Conservation (phyloP, 345 rosid genomes). For the Gossypium arboreum region DNA sequence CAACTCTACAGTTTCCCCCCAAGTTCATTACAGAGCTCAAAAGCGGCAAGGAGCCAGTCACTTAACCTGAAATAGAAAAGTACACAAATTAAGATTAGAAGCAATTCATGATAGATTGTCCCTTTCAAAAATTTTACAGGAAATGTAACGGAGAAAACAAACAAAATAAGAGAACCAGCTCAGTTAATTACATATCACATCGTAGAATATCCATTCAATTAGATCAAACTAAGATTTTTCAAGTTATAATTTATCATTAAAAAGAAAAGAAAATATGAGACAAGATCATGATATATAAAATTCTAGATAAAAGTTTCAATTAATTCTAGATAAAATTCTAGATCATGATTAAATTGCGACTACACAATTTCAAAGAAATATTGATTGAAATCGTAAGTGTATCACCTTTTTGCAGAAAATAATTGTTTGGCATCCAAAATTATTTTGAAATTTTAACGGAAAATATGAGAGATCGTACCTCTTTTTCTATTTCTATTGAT, state of each 20-base stretch:
- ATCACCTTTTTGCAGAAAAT: neutral
- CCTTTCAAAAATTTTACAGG: neutral
- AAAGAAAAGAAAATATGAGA: neutral
- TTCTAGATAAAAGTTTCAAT: neutral
- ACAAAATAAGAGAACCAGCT: neutral
- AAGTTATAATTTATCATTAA: neutral
- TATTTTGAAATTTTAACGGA: neutral
- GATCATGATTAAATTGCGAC: neutral
- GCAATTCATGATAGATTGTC: neutral
- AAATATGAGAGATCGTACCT: conserved; percentile 10
- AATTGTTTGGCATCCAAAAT: neutral
- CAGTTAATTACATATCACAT: neutral
- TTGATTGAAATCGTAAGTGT: too few species aligned
- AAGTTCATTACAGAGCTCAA: conserved; percentile 23
- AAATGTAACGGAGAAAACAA: neutral
- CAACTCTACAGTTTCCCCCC: conserved; percentile 15
- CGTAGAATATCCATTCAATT: neutral
- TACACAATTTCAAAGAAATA: conserved; percentile 1
- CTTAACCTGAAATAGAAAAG: neutral
- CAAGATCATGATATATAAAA: neutral
- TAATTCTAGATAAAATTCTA: too few species aligned
- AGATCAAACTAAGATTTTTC: neutral
- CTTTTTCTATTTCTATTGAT: neutral
- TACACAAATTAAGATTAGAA: neutral
- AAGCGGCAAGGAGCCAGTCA: neutral